Conservation (phyloP, 306 rosid species). For the Inga oerstediana region DNA sequence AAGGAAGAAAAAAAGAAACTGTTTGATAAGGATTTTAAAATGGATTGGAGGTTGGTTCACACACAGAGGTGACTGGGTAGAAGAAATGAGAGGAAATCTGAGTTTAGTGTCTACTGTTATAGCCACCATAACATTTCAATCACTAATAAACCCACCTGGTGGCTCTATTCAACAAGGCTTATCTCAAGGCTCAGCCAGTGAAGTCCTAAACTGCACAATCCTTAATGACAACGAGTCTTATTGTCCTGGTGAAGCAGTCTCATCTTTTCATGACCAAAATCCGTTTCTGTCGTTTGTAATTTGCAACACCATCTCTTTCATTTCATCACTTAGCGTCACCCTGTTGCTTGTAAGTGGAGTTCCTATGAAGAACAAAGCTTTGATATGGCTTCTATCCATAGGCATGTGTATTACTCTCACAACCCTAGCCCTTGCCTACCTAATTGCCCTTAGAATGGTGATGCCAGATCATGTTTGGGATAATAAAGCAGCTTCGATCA, state of each 20-base stretch:
- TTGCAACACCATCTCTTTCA: background rate
- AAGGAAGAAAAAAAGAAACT: background rate
- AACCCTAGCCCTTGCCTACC: background rate
- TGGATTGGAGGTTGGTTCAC: background rate
- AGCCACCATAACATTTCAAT: background rate
- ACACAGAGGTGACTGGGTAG: background rate
- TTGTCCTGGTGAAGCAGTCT: background rate
- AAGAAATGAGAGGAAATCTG: conserved; percentile 1
- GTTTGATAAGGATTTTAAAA: background rate
- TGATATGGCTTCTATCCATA: background rate
- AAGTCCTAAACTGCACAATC: background rate
- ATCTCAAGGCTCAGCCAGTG: background rate
- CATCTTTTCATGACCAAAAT: too few relatives aligned
- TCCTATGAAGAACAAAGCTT: background rate
- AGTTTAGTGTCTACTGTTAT: background rate
- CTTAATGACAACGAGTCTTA: background rate
- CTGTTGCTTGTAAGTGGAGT: background rate
- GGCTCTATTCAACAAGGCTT: background rate
- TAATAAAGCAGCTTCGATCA: background rate
- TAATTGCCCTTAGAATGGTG: background rate
- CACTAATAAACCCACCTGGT: background rate
- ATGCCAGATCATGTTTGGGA: background rate
- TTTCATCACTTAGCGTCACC: background rate
- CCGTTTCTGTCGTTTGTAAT: background rate
- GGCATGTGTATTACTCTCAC: background rate